Base-by-base conservation (phyloP, 768 basidiomycete species). In the Boletellus ananas region DNA sequence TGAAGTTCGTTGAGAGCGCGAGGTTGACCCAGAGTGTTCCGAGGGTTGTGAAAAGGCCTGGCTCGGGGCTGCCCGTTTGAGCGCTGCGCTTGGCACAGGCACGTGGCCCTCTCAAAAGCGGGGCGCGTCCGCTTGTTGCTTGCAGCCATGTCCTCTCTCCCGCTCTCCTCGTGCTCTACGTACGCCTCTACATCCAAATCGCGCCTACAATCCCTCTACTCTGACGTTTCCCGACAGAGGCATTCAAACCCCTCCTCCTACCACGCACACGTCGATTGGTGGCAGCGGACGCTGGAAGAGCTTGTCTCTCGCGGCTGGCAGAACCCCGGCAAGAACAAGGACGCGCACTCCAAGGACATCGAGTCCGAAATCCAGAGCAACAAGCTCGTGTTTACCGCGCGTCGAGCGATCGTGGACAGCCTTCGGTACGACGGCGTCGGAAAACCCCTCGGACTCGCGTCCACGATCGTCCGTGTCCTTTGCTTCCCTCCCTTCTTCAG, bases 161-260 rank as follows among this genome's bases (percentile, higher is more conserved):
- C 31, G 14, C 56, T 71, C 12, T 47, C 66, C 46, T 56, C 62
- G 2, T 62, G 64, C 12, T 47, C 64, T 46, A 61, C 60, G 17
- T 69, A 67, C 13, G 53, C 57, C 12, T 59, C 63, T 10, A 69
- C 60, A 3, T 65, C 70, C 14, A 67, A 59, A 10, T 60, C 78
- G 20, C 82, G 89, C 8, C 73, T 91, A 0, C 83, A 87, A 54
- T 81, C 92, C 0, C 74, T 97, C 7, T 97, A 94, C 69, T 87
- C 93, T 8, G 92, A 94, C 62, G 83, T 94, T 50, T 82, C 88
- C 0, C 75, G 83, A 12, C 91, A 94, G 69, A 90, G 87, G 59
- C 73, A 81, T 42, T 86, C 90, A 1, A 94, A 97, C 65, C 87
- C 91, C 0, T 78, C 85, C 2, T 84, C 90, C 4, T 96, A 85